Conservation (phyloP, 1,284 basidiomycete species). For the Ceratobasidium sp. region DNA sequence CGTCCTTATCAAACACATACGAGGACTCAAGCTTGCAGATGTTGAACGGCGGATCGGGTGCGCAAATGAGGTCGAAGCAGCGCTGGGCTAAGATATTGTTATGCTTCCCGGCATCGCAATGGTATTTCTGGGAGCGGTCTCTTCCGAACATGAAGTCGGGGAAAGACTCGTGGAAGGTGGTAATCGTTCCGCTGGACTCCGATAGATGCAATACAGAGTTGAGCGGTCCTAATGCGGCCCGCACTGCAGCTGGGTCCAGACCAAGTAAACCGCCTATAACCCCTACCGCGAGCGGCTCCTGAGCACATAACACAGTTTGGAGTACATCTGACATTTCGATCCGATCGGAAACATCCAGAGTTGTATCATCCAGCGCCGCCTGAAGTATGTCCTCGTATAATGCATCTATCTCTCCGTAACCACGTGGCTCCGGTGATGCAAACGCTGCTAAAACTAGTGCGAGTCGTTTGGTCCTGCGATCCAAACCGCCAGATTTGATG, state of each 20-base stretch:
- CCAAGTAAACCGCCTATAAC: not conserved
- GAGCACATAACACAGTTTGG: constrained; percentile 6
- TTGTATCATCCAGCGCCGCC: not conserved
- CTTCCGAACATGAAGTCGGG: constrained; percentile 6
- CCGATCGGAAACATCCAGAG: not conserved
- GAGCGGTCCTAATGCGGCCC: not conserved
- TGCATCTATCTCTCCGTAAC: not conserved
- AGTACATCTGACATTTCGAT: constrained; percentile 7
- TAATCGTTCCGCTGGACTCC: not conserved
- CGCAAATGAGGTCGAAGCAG: not conserved
- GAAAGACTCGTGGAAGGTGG: constrained; percentile 6
- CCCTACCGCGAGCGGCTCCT: constrained; percentile 1
- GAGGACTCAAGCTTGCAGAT: not conserved
- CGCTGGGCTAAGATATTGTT: not conserved
- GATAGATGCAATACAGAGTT: constrained; percentile 4
- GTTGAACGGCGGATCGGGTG: not conserved
- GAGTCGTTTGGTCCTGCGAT: not conserved
- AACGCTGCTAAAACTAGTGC: not conserved
- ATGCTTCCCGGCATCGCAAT: not conserved
- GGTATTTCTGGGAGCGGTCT: not conserved
- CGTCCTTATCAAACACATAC: not conserved
- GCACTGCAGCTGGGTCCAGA: not conserved
- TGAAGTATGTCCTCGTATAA: constrained; percentile 1
- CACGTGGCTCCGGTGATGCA: not conserved
- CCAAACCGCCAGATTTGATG: not conserved